Conservation (phyloP, 768 basidiomycete genomes). For the Termitomyces sp. region DNA sequence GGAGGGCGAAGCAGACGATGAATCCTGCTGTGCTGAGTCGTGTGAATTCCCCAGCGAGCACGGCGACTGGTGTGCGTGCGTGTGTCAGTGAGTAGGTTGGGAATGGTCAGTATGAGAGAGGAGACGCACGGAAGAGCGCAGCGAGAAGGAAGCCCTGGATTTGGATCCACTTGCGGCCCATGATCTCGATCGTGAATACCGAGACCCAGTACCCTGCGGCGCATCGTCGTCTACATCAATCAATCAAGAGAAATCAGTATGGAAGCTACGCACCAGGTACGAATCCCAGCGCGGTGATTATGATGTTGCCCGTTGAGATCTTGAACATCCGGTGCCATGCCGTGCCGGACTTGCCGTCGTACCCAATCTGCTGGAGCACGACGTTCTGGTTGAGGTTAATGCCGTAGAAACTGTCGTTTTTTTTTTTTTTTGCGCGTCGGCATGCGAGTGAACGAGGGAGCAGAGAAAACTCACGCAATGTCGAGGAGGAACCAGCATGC, state of each 20-base stretch:
- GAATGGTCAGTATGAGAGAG: not conserved
- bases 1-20: slow-evolving; percentile 66
- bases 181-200: slow-evolving; percentile 62
- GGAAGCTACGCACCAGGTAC: slow-evolving; percentile 54
- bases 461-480: slow-evolving; percentile 41
- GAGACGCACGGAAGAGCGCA: slow-evolving; percentile 54
- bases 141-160: slow-evolving; percentile 67
- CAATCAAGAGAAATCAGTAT: not conserved
- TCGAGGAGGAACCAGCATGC: slow-evolving; percentile 74
- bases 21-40: slow-evolving; percentile 51
- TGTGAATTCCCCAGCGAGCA: slow-evolving; percentile 63
- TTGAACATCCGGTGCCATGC: slow-evolving; percentile 65
- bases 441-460: not conserved
- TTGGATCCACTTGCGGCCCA: slow-evolving; percentile 74
- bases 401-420: slow-evolving; percentile 66
- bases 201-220: slow-evolving; percentile 60
- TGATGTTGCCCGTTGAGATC: slow-evolving; percentile 60
- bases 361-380: slow-evolving; percentile 72
- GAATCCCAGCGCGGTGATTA: slow-evolving; percentile 71
- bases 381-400: slow-evolving; percentile 70
- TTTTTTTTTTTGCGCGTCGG: too few relatives aligned
- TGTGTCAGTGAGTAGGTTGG: not conserved
- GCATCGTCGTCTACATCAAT: not conserved
- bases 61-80: slow-evolving; percentile 23
- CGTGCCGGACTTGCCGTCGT: slow-evolving; percentile 48